Base-by-base conservation (phyloP, 305 asterid species). In the Fraxinus albicans region DNA sequence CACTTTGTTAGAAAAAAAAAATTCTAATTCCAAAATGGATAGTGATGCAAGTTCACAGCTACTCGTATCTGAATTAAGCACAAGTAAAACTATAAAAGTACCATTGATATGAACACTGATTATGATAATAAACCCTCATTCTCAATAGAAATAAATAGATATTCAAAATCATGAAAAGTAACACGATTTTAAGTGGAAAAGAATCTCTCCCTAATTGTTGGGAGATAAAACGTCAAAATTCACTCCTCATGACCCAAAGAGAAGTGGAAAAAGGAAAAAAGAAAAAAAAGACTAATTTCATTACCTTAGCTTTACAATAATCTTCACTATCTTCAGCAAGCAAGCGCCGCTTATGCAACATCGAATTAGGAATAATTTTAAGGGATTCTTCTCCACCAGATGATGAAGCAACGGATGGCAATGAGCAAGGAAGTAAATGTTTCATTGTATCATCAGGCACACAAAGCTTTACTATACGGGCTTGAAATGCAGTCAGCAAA, bases 401-500 rank as follows among this genome's bases (percentile, higher is more conserved):
- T 40, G 89, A 65, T 27, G 73, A 73, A 84, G 83, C 13, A 72
- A 79, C 77, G 2, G 65, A 13, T 10, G 89, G 58, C 80, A 93
- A 86, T 8, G 92, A 35, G 78, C 98, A 94, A 0, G 99, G 99
- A 31, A 94, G 94, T 27, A 94, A 83, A 83, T 94, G 94, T 44
- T 67, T 60, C 89, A 90, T 89, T 2, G 85, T 80, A 77, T 78
- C 79, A 58, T 79, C 36, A 67, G 83, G 86, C 84, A 94, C 97
- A 42, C 98, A 96, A 23, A 94, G 79, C 89, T 91, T 92, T 76
- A 88, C 89, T 47, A 96, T 89, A 2, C 93, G 87, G 73, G 70
- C 84, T 91, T 96, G 99, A 70, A 89, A 90, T 72, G 94, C 99
- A 44, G 98, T 93, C 91, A 96, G 33, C 86, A 96, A 44, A 78